These are phyloP conservation scores for Colletotrichum sp. DNA, from an alignment of 2,329 filamentous ascomycete species.

Conservation along the genomic window DNA sequence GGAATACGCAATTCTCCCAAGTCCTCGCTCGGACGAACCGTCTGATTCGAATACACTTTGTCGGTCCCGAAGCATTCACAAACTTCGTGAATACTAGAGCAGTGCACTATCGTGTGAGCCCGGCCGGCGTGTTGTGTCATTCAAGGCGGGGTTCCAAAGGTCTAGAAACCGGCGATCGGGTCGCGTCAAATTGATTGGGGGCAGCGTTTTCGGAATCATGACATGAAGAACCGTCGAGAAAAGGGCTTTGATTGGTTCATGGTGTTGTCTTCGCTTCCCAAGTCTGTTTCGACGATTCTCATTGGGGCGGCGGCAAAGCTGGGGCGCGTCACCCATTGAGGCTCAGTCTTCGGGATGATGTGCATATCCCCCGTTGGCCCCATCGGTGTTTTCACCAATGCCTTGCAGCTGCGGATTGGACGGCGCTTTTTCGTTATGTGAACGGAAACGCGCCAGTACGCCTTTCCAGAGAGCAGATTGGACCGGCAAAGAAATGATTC, in stretches of 20 bases:
- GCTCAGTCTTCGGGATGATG: conserved; percentile 20
- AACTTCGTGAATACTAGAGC: neutral
- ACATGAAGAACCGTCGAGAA: neutral
- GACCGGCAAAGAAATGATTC: neutral
- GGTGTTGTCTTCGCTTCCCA: neutral
- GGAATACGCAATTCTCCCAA: neutral
- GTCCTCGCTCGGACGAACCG: neutral
- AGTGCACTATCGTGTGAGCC: neutral
- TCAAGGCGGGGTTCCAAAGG: neutral
- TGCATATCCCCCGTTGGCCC: conserved; percentile 3
- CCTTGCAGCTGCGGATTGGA: neutral
- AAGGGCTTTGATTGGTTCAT: neutral
- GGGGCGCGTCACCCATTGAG: conserved; percentile 19
- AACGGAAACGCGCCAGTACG: neutral
- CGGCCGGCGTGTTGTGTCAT: neutral
- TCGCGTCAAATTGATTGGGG: neutral
- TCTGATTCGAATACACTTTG: neutral
- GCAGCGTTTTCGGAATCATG: neutral
- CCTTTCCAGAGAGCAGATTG: neutral
- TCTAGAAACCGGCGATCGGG: neutral
- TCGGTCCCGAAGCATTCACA: neutral
- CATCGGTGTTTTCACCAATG: neutral
- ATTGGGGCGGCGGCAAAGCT: neutral
- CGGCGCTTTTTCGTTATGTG: neutral
- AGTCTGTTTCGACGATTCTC: neutral